A percentile compares a stretch with the other conserved stretches of the same genome.
These are phyloP conservation scores for Hemileccinum impolitum DNA, from an alignment of 768 basidiomycete species.

Conservation along the genomic window DNA sequence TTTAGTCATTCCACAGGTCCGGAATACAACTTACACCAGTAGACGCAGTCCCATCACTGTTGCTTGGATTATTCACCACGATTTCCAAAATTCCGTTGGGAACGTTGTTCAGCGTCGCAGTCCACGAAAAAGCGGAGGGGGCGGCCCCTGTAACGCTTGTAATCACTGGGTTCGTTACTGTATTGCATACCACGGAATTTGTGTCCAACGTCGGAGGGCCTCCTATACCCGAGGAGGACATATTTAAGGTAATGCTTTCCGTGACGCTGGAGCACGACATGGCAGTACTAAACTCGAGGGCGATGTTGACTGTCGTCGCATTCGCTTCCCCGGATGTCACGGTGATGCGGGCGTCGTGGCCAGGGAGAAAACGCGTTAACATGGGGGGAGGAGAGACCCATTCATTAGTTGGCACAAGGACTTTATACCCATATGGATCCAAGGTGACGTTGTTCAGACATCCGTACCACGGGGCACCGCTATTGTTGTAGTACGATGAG, in stretches of 20 bases:
- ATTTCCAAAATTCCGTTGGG: constrained; percentile 83
- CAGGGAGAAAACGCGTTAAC: constrained; percentile 77
- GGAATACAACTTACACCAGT: constrained; percentile 52
- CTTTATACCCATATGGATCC: constrained; percentile 78
- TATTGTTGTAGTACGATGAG: constrained; percentile 58
- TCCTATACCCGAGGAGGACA: constrained; percentile 66
- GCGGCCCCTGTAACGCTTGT: constrained; percentile 51
- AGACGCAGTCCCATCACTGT: constrained; percentile 37
- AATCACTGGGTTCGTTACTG: constrained; percentile 46
- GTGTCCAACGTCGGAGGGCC: constrained; percentile 50
- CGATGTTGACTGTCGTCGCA: constrained; percentile 56
- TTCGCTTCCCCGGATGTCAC: constrained; percentile 41
- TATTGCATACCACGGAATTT: constrained; percentile 42
- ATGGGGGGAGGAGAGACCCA: constrained; percentile 74
- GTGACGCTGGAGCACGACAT: constrained; percentile 79
- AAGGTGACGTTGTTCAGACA: constrained; percentile 67
- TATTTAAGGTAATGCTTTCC: constrained; percentile 56
- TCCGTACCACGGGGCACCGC: constrained; percentile 63
- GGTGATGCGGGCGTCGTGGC: constrained; percentile 77
- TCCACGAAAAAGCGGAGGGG: constrained; percentile 67
- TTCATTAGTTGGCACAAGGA: constrained; percentile 60
- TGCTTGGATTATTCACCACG: constrained; percentile 54
- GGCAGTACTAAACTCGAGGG: constrained; percentile 70
- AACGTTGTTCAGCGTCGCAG: constrained; percentile 67
- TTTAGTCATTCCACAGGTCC: not conserved